Percentiles rank a stretch among this genome's conserved stretches.
Conservation (phyloP, 1,139 yeast genomes). For the Hyphopichia khmerensis region DNA sequence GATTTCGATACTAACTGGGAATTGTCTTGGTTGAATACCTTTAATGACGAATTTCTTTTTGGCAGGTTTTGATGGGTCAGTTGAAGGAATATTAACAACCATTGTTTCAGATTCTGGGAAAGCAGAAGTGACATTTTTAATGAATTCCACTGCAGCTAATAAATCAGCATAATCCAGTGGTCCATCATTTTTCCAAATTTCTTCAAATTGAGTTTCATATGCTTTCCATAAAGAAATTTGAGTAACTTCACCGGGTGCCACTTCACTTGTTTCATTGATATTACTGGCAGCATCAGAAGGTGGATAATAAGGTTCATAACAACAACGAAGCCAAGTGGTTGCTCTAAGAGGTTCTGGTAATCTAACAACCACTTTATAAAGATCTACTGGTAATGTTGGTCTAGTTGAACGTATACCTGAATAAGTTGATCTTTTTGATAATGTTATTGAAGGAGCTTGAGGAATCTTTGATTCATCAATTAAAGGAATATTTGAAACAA, state of each 20-base stretch:
- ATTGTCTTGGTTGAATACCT: slow-evolving; percentile 65
- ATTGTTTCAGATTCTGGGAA: slow-evolving; percentile 92
- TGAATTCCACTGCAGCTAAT: slow-evolving; percentile 94
- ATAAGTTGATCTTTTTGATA: slow-evolving; percentile 35
- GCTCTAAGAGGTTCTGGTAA: slow-evolving; percentile 90
- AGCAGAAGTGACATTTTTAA: slow-evolving; percentile 88
- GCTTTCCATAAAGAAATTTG: slow-evolving; percentile 96
- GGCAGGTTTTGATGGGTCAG: slow-evolving; percentile 45
- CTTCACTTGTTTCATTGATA: slow-evolving; percentile 12
- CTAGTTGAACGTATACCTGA: slow-evolving; percentile 54
- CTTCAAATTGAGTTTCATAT: slow-evolving; percentile 78
- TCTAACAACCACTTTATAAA: slow-evolving; percentile 59
- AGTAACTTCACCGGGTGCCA: slow-evolving; percentile 73
- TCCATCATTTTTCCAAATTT: slow-evolving; percentile 35
- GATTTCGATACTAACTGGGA: slow-evolving; percentile 42
- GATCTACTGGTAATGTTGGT: slow-evolving; percentile 59
- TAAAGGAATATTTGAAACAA: slow-evolving; percentile 38
- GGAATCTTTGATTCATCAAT: slow-evolving; percentile 22
- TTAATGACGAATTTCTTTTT: slow-evolving; percentile 81
- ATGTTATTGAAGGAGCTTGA: slow-evolving; percentile 21
- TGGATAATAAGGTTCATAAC: slow-evolving; percentile 63
- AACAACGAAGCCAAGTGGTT: slow-evolving; percentile 91
- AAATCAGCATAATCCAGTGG: slow-evolving; percentile 53
- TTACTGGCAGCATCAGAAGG: slow-evolving; percentile 20
- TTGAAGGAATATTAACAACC: slow-evolving; percentile 59